Base-by-base conservation (phyloP, 2,329 filamentous ascomycete genomes). In the Trichoderma sp. region DNA sequence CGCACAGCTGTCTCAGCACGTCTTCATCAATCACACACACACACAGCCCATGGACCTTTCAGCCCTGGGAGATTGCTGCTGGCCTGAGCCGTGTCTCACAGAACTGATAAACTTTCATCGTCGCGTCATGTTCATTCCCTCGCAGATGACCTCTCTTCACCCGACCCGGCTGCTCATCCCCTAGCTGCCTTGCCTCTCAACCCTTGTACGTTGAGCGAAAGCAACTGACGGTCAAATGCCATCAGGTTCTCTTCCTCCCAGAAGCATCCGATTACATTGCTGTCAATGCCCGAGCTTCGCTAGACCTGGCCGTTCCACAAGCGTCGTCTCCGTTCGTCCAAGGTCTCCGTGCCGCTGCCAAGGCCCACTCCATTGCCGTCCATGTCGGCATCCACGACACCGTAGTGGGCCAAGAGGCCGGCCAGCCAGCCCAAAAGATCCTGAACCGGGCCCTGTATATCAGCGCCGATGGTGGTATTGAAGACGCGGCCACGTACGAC, bases 261-360 rank as follows among this genome's bases (percentile, higher is more conserved):
- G 95, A 98, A 86, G 95, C 95, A 28, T 90, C 89, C 71, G 94
- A 97, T 83, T 98, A 97, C 84, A 94, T 98, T 76, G 92, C 90
- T 23, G 85, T 87, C 2, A 90, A 89, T 0, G 85, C 91, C 3
- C 80, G 88, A 12, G 90, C 95, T 76, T 92, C 91, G 0, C 82
- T 94, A 9, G 85, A 88, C 5, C 89, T 98, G 11, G 94, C 90
- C 74, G 88, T 87, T 71, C 87, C 94, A 3, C 87, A 91, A 50
- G 79, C 86, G 2, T 83, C 85, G 26, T 93, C 90, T 13, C 86
- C 88, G 32, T 98, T 98, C 79, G 91, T 98, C 13, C 83, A 86
- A 0, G 94, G 94, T 4, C 87, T 98, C 2, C 90, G 89, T 73
- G 82, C 88, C 26, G 90, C 90, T 23, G 95, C 95, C 1, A 85